Evolutionary conservation across 352 stramenopile species (phyloP).

Genomic region (Pythium coloratum): DNA sequence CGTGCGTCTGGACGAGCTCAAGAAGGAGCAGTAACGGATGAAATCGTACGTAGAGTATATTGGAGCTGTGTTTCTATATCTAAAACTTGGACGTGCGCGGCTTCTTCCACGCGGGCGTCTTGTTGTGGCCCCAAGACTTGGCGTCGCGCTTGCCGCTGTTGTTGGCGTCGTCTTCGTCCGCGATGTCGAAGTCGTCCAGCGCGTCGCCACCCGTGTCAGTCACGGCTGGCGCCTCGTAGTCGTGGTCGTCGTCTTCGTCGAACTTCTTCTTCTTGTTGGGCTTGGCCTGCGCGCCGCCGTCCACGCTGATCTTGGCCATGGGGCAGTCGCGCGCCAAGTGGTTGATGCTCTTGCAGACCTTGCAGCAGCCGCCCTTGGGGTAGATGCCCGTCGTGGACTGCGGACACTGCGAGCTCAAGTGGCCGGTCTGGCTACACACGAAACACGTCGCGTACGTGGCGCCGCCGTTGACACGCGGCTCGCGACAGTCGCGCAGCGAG

Average conservation of each 20-base stretch:
- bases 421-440: conserved; percentile 83
- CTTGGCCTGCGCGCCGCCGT: conserved; percentile 52
- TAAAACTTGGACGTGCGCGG: conserved; percentile 28
- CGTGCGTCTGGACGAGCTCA: conserved; percentile 61
- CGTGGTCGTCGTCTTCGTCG: conserved; percentile 55
- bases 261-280: conserved; percentile 86
- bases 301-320: conserved; percentile 58
- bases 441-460: conserved; percentile 85
- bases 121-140: conserved; percentile 27
- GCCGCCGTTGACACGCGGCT: conserved; percentile 61
- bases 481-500: conserved; percentile 67
- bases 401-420: conserved; percentile 85
- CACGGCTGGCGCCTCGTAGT: conserved; percentile 7
- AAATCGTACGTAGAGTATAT: conserved; percentile 30
- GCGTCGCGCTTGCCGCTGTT: conserved; percentile 29
- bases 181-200: conserved; percentile 46
- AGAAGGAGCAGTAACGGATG: conserved; percentile 35
- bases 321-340: conserved; percentile 87
- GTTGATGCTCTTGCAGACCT: conserved; percentile 80
- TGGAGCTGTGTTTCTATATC: neutral
- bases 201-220: conserved; percentile 45
- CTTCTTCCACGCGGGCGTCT: conserved; percentile 21
- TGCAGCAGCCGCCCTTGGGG: conserved; percentile 88
- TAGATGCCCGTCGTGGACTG: conserved; percentile 89
- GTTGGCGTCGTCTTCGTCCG: conserved; percentile 35